phyloP scores from a whole-genome alignment of 768 basidiomycete genomes.

The Chiua virens region DNA sequence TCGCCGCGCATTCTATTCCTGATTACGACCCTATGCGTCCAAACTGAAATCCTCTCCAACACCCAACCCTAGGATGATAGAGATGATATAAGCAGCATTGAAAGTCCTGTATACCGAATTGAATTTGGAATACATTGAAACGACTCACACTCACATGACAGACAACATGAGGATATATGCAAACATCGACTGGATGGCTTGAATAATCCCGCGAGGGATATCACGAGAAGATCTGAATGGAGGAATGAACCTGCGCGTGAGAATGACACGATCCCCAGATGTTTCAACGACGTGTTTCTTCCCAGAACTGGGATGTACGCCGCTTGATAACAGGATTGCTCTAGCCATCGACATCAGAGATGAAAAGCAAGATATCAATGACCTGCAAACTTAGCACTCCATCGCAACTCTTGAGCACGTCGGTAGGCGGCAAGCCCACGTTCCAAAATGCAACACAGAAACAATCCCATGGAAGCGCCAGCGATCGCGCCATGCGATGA shows the following conservation, averaged over 20 bases:
- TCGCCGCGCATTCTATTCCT: neutral
- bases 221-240: constrained; percentile 73
- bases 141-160: constrained; percentile 58
- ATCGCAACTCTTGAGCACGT: constrained; percentile 50
- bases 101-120: constrained; percentile 63
- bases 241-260: constrained; percentile 33
- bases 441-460: constrained; percentile 68
- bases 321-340: neutral
- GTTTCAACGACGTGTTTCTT: constrained; percentile 2
- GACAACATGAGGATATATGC: constrained; percentile 77
- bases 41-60: constrained; percentile 74
- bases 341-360: constrained; percentile 12
- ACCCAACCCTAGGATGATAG: constrained; percentile 68
- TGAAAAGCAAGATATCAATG: neutral
- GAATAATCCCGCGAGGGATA: constrained; percentile 64
- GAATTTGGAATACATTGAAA: neutral
- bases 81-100: constrained; percentile 73
- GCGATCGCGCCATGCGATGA: constrained; percentile 66
- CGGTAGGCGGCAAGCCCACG: constrained; percentile 64
- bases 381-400: constrained; percentile 54
- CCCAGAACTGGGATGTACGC: neutral
- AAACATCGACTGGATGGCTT: constrained; percentile 61
- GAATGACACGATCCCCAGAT: neutral
- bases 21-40: constrained; percentile 47
- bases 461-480: constrained; percentile 72